Percentiles rank a stretch among this genome's conserved stretches.
phyloP scores from a whole-genome alignment of 345 rosid species.

The Gossypium thurberi region DNA sequence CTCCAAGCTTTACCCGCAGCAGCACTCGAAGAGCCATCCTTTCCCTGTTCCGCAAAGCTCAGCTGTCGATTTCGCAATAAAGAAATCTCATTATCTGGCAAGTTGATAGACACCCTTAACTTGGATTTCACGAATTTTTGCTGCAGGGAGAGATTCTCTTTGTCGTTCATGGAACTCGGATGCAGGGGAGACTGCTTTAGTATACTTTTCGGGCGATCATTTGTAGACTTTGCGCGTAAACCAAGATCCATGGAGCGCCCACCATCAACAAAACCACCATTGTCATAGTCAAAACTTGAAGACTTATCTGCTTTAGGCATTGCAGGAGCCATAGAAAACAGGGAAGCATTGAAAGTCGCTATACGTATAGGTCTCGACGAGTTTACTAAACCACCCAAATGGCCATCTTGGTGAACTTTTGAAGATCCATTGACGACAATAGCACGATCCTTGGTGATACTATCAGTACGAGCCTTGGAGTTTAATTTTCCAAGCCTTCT shows the following conservation, averaged over 20 bases:
- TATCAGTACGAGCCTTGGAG: constrained; percentile 17
- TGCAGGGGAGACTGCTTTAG: constrained; percentile 73
- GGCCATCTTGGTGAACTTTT: constrained; percentile 37
- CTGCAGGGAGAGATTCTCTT: constrained; percentile 35
- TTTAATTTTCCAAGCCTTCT: constrained; percentile 32
- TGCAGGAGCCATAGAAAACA: constrained; percentile 93
- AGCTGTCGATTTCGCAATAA: constrained; percentile 46
- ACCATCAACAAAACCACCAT: constrained; percentile 12
- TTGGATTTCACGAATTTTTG: constrained; percentile 61
- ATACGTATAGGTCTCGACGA: constrained; percentile 46
- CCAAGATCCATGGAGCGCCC: constrained; percentile 13
- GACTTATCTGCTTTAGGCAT: constrained; percentile 40
- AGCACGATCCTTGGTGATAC: constrained; percentile 2
- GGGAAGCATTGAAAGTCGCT: constrained; percentile 82
- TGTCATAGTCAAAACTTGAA: constrained; percentile 25
- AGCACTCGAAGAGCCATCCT: constrained; percentile 24
- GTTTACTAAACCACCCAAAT: constrained; percentile 14
- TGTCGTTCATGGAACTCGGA: constrained; percentile 23
- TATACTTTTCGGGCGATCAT: constrained; percentile 72
- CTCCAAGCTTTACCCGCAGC: constrained; percentile 15
- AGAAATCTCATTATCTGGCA: constrained; percentile 93
- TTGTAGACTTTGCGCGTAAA: constrained; percentile 40
- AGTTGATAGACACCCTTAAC: constrained; percentile 80
- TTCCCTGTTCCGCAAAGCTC: constrained; percentile 47
- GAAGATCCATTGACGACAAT: constrained; percentile 24